Evolutionary conservation across 768 basidiomycete species (phyloP).

Genomic region (Boletales sp.): DNA sequence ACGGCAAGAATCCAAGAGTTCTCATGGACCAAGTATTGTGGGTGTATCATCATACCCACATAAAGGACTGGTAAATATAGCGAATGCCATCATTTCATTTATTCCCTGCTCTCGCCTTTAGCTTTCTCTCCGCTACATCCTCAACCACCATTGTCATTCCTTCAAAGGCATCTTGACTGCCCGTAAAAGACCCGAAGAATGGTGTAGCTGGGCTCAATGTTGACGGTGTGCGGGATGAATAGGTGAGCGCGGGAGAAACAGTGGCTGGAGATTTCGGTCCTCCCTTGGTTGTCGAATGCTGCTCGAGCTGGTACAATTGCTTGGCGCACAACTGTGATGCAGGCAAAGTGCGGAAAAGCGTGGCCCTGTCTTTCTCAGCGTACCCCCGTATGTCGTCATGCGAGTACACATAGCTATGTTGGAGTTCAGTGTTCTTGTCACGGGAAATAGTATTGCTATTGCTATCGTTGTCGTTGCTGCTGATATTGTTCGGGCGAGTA

Average conservation of each 20-base stretch:
- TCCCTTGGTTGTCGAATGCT: constrained; percentile 22
- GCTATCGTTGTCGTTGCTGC: constrained; percentile 19
- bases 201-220: constrained; percentile 71
- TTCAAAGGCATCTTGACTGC: constrained; percentile 31
- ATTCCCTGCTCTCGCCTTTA: constrained; percentile 16
- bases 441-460: constrained; percentile 18
- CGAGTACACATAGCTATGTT: constrained; percentile 23
- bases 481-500: constrained; percentile 20
- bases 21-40: no score
- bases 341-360: constrained; percentile 7
- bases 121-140: constrained; percentile 20
- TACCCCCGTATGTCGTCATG: constrained; percentile 12
- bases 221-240: constrained; percentile 59
- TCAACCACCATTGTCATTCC: constrained; percentile 20
- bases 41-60: no score
- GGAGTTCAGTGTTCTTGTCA: constrained; percentile 13
- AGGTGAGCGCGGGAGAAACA: constrained; percentile 66
- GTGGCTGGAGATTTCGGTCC: constrained; percentile 47
- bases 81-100: constrained; percentile 10
- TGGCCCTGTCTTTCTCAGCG: constrained; percentile 1
- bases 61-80: no score
- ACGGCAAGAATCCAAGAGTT: no score
- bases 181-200: constrained; percentile 58
- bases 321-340: constrained; percentile 13
- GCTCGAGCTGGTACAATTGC: constrained; percentile 11